Evolutionary conservation across 805 yeast species (phyloP), one percentile per base, ranked within the genome.

Genomic region (Candida suzukii): DNA sequence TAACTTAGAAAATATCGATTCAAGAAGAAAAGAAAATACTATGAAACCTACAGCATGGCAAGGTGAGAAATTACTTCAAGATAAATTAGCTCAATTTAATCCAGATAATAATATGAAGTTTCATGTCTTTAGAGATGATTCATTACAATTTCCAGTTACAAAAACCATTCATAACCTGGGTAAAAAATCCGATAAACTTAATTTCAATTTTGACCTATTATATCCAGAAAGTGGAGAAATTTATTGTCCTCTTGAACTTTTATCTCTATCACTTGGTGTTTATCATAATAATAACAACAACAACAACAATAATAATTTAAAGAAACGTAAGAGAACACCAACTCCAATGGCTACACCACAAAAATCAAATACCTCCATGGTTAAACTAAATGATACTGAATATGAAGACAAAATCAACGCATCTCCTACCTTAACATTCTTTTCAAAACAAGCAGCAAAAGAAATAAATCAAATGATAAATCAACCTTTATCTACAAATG

Each of bases 371-470:
- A 17, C 20, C 20, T 16, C 10, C 8, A 20, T 19, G 8, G 14
- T 9, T 3, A 9, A 33, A 33, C 36, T 21, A 4, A 33, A 34
- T 22, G n/a, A 24, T 20, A 34, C 8, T 19, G 10, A 12, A 19
- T 4, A 5, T 8, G 4, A 13, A 14, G 21, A 19, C n/a, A 35
- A 24, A 24, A 9, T 17, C 3, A 31, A 27, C 9, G 64, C 68
- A 13, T 83, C 95, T 0, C 95, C 95, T 1, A 88, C 96, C 0
- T 72, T 83, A 47, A 88, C 96, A 0, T 63, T 81, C 53, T 82
- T 73, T 54, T 83, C 95, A 0, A 77, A 78, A 39, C 77, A 79
- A 51, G 91, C 95, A 2, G 73, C 78, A 42, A 74, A 77, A 41
- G 96, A 87, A 49, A 80, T 88, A 0, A 66, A 74, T 46, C 72